phyloP scores from a whole-genome alignment of 2,329 filamentous ascomycete species.

The Colletotrichum tropicale region DNA sequence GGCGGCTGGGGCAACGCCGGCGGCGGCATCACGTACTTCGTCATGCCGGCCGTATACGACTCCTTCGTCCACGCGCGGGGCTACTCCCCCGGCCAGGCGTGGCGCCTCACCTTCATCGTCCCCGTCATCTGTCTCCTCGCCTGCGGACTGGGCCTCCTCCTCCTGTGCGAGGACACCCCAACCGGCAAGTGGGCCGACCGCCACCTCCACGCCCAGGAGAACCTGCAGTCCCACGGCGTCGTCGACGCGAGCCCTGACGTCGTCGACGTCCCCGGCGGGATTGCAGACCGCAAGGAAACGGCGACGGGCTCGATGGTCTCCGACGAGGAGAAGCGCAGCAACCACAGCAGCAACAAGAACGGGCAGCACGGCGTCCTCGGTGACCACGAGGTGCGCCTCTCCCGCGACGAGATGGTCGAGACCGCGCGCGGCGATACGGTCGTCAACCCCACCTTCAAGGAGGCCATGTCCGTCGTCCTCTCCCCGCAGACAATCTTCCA shows the following conservation, averaged over 20 bases:
- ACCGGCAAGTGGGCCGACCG: conserved; percentile 82
- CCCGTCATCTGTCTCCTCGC: conserved; percentile 77
- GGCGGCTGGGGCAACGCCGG: conserved; percentile 88
- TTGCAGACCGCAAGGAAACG: conserved; percentile 41
- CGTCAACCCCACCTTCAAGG: conserved; percentile 59
- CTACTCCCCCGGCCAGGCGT: conserved; percentile 71
- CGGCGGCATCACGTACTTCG: conserved; percentile 90
- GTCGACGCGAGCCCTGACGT: conserved; percentile 48
- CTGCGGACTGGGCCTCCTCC: conserved; percentile 70
- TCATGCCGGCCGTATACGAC: conserved; percentile 90
- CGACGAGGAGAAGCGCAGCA: conserved; percentile 38
- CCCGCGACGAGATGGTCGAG: conserved; percentile 57
- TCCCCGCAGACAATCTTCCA: conserved; percentile 62
- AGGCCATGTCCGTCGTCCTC: conserved; percentile 48
- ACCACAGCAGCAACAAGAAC: conserved; percentile 30
- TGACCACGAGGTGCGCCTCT: conserved; percentile 50
- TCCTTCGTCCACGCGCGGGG: conserved; percentile 67
- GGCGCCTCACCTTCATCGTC: conserved; percentile 85
- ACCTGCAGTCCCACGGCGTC: conserved; percentile 51
- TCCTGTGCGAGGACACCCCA: conserved; percentile 82
- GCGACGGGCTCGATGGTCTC: conserved; percentile 26
- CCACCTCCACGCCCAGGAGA: conserved; percentile 59
- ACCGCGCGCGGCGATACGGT: conserved; percentile 57
- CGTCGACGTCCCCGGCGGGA: conserved; percentile 54
- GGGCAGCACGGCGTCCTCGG: conserved; percentile 34